Conservation (phyloP, 306 rosid genomes). For the Dalbergia oliveri region DNA sequence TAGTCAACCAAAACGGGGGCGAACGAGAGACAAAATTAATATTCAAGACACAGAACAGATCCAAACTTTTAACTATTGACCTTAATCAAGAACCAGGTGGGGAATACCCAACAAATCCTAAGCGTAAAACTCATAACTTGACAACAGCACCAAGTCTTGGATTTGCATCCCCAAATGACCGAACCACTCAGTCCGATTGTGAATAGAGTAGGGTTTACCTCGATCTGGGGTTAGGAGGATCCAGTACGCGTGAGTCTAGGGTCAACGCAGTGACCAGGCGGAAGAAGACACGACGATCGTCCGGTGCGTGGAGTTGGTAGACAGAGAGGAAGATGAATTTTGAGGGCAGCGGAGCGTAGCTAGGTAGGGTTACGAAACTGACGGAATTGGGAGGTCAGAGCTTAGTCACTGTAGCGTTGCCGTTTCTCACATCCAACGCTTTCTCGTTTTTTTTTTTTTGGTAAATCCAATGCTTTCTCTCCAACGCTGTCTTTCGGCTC, state of each 20-base stretch:
- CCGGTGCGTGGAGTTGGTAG: neutral
- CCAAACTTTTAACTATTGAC: slow-evolving; percentile 44
- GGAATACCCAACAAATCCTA: slow-evolving; percentile 29
- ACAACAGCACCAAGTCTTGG: neutral
- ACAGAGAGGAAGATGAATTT: neutral
- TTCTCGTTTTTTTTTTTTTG: neutral
- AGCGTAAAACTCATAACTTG: slow-evolving; percentile 10
- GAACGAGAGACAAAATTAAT: neutral
- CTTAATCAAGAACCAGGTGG: slow-evolving; percentile 25
- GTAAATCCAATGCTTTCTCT: neutral
- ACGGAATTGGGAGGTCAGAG: slow-evolving; percentile 39
- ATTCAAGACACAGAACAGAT: slow-evolving; percentile 41
- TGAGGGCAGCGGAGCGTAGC: slow-evolving; percentile 24
- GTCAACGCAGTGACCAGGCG: neutral
- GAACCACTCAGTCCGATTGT: slow-evolving; percentile 27
- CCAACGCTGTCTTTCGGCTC: slow-evolving; percentile 35
- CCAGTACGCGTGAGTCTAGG: neutral
- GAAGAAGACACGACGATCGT: slow-evolving; percentile 30
- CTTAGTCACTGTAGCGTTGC: slow-evolving; percentile 38
- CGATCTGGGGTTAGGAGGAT: slow-evolving; percentile 49
- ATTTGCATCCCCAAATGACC: slow-evolving; percentile 8
- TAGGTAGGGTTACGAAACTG: slow-evolving; percentile 50
- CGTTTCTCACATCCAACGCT: neutral
- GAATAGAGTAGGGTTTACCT: slow-evolving; percentile 52
- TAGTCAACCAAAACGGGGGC: slow-evolving; percentile 42